phyloP scores from a whole-genome alignment of 2,329 filamentous ascomycete species.

The Venturia pyrina region DNA sequence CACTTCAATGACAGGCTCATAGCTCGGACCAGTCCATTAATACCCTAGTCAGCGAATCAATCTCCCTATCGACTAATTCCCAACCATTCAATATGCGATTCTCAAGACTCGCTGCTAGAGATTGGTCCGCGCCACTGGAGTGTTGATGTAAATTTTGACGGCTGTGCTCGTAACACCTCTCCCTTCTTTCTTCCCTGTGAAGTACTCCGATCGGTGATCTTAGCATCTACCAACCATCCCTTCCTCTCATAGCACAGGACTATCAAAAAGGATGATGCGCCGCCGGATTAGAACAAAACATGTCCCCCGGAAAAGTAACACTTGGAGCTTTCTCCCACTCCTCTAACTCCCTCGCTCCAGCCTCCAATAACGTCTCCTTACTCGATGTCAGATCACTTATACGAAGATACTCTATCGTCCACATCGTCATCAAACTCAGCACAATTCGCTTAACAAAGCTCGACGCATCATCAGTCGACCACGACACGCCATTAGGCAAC shows the following conservation, averaged over 20 bases:
- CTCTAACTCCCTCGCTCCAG: not conserved
- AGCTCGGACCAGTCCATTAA: no score
- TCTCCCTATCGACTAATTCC: no score
- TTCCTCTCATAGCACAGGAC: not conserved
- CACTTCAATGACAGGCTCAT: no score
- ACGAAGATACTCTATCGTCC: not conserved
- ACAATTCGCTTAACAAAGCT: not conserved
- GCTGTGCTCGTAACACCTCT: no score
- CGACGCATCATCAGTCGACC: not conserved
- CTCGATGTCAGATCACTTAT: not conserved
- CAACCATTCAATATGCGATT: no score
- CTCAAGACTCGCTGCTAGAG: no score
- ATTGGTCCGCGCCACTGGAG: no score
- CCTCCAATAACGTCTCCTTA: not conserved
- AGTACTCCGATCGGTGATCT: no score
- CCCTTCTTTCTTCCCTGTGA: no score
- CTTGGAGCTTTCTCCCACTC: not conserved
- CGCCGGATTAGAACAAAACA: not conserved
- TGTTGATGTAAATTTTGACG: no score
- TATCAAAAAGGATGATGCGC: not conserved
- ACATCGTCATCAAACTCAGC: not conserved
- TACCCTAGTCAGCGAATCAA: no score
- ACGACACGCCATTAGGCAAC: not conserved
- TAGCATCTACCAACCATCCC: no score
- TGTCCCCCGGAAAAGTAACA: not conserved